phyloP scores from a whole-genome alignment of 306 rosid genomes.

The Carpinus fangiana region DNA sequence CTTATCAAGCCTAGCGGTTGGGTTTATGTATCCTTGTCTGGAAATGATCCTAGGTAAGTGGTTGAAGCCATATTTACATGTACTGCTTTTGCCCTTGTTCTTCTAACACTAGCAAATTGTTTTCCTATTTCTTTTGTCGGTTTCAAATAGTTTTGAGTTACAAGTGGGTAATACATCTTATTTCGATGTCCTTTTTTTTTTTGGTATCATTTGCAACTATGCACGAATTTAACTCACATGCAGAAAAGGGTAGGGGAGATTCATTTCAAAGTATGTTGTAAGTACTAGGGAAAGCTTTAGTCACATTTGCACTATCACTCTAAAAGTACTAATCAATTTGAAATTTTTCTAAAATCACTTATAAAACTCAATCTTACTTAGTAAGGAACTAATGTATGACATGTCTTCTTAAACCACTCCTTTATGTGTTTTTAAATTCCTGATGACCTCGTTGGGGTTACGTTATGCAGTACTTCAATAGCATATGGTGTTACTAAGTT shows the following conservation, averaged over 20 bases:
- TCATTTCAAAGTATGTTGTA: background rate
- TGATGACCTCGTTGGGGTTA: no score
- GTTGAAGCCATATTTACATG: background rate
- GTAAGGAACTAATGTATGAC: no score
- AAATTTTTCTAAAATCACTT: no score
- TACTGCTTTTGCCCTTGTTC: background rate
- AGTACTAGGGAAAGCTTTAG: no score
- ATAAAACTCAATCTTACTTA: no score
- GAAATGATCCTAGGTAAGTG: slow-evolving; percentile 77
- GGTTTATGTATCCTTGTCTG: slow-evolving; percentile 82
- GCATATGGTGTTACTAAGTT: no score
- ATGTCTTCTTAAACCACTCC: no score
- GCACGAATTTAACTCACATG: background rate
- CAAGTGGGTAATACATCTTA: background rate
- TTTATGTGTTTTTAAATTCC: no score
- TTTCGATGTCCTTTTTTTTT: background rate
- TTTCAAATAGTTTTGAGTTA: slow-evolving; percentile 1
- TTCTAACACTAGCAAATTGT: background rate
- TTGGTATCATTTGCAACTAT: background rate
- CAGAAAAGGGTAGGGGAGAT: background rate
- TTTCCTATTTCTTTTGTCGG: background rate
- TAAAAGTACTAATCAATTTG: no score
- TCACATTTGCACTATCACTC: no score
- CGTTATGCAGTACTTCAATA: no score
- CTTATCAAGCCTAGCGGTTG: slow-evolving; percentile 88